A percentile compares a stretch with the other conserved stretches of the same genome.
These are phyloP conservation scores for Berkeleyomyces rouxiae DNA, from an alignment of 2,329 filamentous ascomycete species.

Conservation along the genomic window DNA sequence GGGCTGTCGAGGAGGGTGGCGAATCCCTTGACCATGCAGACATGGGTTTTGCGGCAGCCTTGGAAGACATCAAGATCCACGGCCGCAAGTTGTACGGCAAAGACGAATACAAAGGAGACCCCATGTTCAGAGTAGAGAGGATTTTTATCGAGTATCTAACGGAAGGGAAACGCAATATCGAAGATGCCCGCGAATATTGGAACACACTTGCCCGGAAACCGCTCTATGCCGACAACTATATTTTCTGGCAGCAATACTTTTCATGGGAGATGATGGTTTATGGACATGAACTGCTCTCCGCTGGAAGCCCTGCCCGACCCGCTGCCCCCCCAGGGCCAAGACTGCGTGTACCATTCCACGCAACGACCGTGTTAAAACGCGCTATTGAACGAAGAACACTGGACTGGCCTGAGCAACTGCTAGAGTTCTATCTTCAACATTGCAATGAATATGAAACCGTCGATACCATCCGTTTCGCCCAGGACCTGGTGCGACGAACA, in stretches of 20 bases:
- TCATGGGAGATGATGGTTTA: slow-evolving; percentile 70
- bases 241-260: slow-evolving; percentile 91
- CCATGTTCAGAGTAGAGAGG: slow-evolving; percentile 72
- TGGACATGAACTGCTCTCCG: slow-evolving; percentile 20
- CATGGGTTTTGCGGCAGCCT: slow-evolving; percentile 67
- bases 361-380: slow-evolving; percentile 60
- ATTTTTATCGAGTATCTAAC: slow-evolving; percentile 86
- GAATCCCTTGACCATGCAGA: slow-evolving; percentile 83
- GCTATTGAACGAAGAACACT: slow-evolving; percentile 46
- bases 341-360: slow-evolving; percentile 46
- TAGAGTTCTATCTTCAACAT: slow-evolving; percentile 59
- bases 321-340: background rate
- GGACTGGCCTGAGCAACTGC: slow-evolving; percentile 61
- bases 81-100: slow-evolving; percentile 58
- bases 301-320: slow-evolving; percentile 24
- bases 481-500: slow-evolving; percentile 56
- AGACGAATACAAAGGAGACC: slow-evolving; percentile 65
- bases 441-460: slow-evolving; percentile 84
- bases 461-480: slow-evolving; percentile 53
- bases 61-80: slow-evolving; percentile 72
- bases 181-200: slow-evolving; percentile 65
- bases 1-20: slow-evolving; percentile 55
- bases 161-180: slow-evolving; percentile 61
- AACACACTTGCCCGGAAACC: slow-evolving; percentile 47
- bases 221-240: slow-evolving; percentile 58